A percentile compares a stretch with the other conserved stretches of the same genome.
These are phyloP conservation scores for Xanthoconium purpureum DNA, from an alignment of 768 basidiomycete species.

Conservation along the genomic window DNA sequence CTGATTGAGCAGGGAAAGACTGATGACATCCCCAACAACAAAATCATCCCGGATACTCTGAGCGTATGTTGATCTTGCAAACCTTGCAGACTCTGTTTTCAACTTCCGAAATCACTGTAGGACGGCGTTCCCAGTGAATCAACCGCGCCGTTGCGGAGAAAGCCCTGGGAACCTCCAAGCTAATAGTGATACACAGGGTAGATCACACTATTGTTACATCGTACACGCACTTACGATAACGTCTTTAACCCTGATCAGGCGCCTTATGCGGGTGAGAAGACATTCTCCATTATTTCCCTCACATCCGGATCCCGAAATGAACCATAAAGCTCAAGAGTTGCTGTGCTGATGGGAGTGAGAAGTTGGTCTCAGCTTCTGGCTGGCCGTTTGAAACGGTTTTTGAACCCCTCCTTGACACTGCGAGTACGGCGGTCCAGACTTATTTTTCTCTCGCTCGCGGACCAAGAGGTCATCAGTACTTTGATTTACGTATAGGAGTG, in stretches of 20 bases:
- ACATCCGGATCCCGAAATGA: conserved; percentile 8
- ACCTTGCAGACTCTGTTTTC: not conserved
- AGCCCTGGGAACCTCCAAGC: conserved; percentile 60
- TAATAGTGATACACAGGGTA: conserved; percentile 19
- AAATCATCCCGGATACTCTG: conserved; percentile 59
- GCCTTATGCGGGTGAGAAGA: conserved; percentile 12
- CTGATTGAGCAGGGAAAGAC: conserved; percentile 70
- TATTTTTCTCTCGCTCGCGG: not conserved
- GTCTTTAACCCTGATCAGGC: conserved; percentile 8
- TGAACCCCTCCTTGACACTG: not conserved
- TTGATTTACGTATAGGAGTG: conserved; percentile 7
- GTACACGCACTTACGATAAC: conserved; percentile 16
- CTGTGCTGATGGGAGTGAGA: conserved; percentile 2
- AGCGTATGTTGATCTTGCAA: conserved; percentile 46
- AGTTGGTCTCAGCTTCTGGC: conserved; percentile 1
- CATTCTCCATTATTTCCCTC: not conserved
- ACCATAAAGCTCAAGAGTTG: conserved; percentile 2
- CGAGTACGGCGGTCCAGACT: not conserved
- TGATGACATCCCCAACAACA: conserved; percentile 78
- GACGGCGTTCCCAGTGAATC: conserved; percentile 57
- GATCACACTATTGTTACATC: conserved; percentile 9
- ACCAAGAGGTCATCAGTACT: not conserved
- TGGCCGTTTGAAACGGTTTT: not conserved
- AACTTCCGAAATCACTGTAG: conserved; percentile 33
- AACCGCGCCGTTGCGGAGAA: conserved; percentile 46